Percentiles rank a stretch among this genome's conserved stretches.
Conservation (phyloP, 306 rosid genomes). For the Comarum palustre region DNA sequence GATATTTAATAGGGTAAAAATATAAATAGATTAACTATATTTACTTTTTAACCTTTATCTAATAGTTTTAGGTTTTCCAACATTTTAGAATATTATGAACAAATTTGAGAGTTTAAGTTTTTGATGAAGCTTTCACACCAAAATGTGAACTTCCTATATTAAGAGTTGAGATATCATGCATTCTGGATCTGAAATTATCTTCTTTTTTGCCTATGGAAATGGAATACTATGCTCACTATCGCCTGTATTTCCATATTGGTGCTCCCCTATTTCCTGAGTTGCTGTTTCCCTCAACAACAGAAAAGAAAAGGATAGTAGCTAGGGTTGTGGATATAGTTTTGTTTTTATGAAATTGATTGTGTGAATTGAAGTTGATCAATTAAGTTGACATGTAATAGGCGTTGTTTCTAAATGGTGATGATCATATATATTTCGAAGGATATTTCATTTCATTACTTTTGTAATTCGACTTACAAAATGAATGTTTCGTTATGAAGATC, state of each 20-base stretch:
- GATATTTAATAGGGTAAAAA: no score
- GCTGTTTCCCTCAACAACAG: background rate
- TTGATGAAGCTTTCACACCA: no score
- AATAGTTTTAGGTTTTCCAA: no score
- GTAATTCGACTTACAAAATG: background rate
- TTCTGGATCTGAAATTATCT: background rate
- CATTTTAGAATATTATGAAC: no score
- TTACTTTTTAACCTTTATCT: no score
- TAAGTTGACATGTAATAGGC: background rate
- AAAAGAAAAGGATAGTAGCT: background rate
- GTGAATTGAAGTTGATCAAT: background rate
- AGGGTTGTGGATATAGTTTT: background rate
- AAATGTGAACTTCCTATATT: no score
- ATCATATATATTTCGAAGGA: background rate
- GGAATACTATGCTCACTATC: background rate
- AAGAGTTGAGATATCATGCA: no score
- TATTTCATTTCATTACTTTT: background rate
- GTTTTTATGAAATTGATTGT: background rate
- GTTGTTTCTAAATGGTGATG: background rate
- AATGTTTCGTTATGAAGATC: background rate
- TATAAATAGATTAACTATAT: no score
- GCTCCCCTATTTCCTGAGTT: background rate
- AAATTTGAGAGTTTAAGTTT: no score
- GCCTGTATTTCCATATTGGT: background rate
- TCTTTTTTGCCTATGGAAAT: no score